A percentile compares a stretch with the other conserved stretches of the same genome.
Evolutionary conservation across 331 rosid species (phyloP).

Genomic region (Malus hybrid): DNA sequence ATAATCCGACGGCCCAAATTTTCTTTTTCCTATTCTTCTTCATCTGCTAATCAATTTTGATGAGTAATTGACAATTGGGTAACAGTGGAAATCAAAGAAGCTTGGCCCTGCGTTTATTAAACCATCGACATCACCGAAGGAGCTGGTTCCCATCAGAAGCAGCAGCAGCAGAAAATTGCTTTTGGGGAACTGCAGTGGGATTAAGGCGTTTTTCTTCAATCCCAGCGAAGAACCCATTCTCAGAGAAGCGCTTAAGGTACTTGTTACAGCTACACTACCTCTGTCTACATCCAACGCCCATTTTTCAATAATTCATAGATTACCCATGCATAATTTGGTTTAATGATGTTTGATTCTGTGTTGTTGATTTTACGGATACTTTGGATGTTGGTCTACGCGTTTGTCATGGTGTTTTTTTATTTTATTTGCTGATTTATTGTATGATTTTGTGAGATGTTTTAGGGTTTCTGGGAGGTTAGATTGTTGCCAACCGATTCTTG

Average conservation of each 20-base stretch:
- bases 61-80: not conserved
- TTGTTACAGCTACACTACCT: not conserved
- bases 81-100: constrained; percentile 30
- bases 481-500: not conserved
- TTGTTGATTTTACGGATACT: not conserved
- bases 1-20: not conserved
- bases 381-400: not conserved
- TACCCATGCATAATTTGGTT: not conserved
- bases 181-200: constrained; percentile 16
- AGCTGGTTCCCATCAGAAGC: not conserved
- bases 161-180: constrained; percentile 1
- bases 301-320: not conserved
- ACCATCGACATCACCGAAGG: constrained; percentile 4
- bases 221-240: constrained; percentile 58
- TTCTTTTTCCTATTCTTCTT: not conserved
- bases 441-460: not conserved
- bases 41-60: not conserved
- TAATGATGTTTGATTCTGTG: not conserved
- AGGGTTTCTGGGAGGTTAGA: not conserved
- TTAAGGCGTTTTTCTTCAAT: constrained; percentile 52
- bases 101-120: not conserved
- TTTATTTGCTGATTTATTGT: not conserved
- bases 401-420: no score
- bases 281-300: not conserved
- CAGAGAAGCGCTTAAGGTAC: constrained; percentile 67